Base-by-base conservation (phyloP, 768 basidiomycete genomes). In the Clitopilus passeckerianus region DNA sequence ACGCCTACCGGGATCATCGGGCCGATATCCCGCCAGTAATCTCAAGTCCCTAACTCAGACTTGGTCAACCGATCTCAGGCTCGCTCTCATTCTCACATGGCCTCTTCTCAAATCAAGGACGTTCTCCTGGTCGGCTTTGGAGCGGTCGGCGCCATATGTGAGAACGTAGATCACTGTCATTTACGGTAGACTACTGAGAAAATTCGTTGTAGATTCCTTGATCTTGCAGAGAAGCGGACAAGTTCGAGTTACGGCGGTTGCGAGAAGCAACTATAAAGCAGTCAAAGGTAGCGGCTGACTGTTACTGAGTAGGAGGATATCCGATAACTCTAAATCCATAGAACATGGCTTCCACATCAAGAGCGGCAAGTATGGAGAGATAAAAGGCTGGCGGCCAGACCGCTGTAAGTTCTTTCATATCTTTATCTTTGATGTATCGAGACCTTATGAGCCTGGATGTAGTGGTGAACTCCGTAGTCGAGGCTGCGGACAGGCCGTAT, bases 221-320 rank as follows among this genome's bases (percentile, higher is more conserved):
- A 76, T 87, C 57, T 72, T 88, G 20, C 75, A 83, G 61, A 73
- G 80, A 60, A 83, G 85, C 64, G 81, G 84, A 10, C 73, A 79
- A 30, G 87, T 81, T 0, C 77, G 82, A 23, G 84, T 93, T 8
- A 91, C 90, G 0, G 86, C 77, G 16, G 86, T 92, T 1, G 90
- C 90, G 1, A 72, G 90, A 58, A 84, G 89, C 55, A 89, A 90
- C 60, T 88, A 82, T 66, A 78, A 84, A 12, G 71, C 75, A 1
- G 77, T 85, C 12, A 74, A 77, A n/a, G 73, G 85, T 37, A 55
- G 27, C 3, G 27, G 27, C 27, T 30, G 3, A 30, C 27, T 30
- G 27, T 34, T 55, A 8, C 16, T 27, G 1, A 22, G 84, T 57
- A 60, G 71, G 61, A 30, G 16, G 23, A 22, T 57, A 37, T 43